phyloP scores from a whole-genome alignment of 2,329 filamentous ascomycete genomes.

The Aspergillus nomiae region DNA sequence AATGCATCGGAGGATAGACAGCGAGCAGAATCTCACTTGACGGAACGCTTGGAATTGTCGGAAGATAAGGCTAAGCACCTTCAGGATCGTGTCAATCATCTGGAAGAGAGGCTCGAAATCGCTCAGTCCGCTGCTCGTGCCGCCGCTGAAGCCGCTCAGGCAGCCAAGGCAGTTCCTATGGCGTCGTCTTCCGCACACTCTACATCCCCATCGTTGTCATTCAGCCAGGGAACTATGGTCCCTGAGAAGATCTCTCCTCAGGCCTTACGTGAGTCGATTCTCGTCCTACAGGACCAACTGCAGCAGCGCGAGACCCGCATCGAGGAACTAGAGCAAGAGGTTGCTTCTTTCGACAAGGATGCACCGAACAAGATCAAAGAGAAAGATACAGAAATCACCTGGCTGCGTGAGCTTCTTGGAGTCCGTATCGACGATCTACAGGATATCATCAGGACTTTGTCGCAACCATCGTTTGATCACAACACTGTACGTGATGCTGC shows the following conservation, averaged over 20 bases:
- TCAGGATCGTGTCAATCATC: constrained; percentile 78
- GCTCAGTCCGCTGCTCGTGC: constrained; percentile 84
- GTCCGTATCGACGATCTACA: constrained; percentile 89
- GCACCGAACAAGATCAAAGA: constrained; percentile 82
- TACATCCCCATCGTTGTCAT: constrained; percentile 50
- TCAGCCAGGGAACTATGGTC: constrained; percentile 49
- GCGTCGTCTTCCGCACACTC: constrained; percentile 44
- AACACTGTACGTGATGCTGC: constrained; percentile 83
- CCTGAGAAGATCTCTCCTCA: constrained; percentile 92
- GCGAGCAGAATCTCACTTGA: constrained; percentile 74
- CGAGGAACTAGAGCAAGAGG: constrained; percentile 76
- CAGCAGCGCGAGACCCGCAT: constrained; percentile 91
- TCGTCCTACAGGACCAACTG: constrained; percentile 93
- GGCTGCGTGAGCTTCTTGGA: constrained; percentile 89
- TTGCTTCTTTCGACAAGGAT: constrained; percentile 71
- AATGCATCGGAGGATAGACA: constrained; percentile 80
- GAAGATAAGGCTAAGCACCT: constrained; percentile 83
- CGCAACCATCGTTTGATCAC: constrained; percentile 73
- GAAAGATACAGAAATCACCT: constrained; percentile 89
- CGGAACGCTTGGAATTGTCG: constrained; percentile 78
- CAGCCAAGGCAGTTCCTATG: constrained; percentile 49
- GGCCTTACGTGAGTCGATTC: constrained; percentile 91
- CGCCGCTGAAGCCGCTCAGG: constrained; percentile 72
- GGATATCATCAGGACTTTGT: constrained; percentile 82
- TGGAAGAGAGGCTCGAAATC: constrained; percentile 90